Percentiles rank a stretch among this genome's conserved stretches.
phyloP scores from a whole-genome alignment of 495 filamentous ascomycete genomes.

The Friedmanniomyces endolithicus region DNA sequence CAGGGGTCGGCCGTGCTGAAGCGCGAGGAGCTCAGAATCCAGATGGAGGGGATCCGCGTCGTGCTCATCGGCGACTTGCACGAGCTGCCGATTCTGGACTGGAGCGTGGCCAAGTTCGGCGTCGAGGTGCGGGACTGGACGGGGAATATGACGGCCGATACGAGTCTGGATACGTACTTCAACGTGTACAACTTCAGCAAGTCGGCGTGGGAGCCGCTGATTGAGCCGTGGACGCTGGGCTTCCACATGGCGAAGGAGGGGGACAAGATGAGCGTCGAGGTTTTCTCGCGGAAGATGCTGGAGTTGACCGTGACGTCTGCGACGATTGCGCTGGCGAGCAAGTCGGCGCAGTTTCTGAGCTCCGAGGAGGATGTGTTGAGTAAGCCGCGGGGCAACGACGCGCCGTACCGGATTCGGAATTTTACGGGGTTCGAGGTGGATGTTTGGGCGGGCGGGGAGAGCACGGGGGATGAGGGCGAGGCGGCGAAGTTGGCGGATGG shows the following conservation, averaged over 20 bases:
- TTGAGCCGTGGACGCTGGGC: conserved; percentile 92
- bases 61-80: conserved; percentile 92
- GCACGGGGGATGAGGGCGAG: conserved; percentile 41
- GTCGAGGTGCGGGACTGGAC: conserved; percentile 83
- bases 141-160: conserved; percentile 71
- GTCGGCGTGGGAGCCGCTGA: conserved; percentile 91
- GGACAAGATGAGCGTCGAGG: conserved; percentile 66
- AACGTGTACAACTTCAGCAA: conserved; percentile 99
- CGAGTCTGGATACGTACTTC: conserved; percentile 78
- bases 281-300: conserved; percentile 76
- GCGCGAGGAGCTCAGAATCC: conserved; percentile 73
- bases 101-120: conserved; percentile 83
- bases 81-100: conserved; percentile 84
- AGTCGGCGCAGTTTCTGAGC: conserved; percentile 80
- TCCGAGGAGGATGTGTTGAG: conserved; percentile 86
- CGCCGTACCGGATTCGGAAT: conserved; percentile 86
- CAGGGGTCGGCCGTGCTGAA: conserved; percentile 48
- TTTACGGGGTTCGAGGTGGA: conserved; percentile 85
- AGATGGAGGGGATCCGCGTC: conserved; percentile 77
- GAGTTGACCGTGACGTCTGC: conserved; percentile 89
- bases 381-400: conserved; percentile 82
- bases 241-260: conserved; percentile 75
- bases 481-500: conserved; percentile 79
- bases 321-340: conserved; percentile 82
- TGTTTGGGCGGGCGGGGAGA: conserved; percentile 61